Base-by-base conservation (phyloP, 2,329 filamentous ascomycete species). In the Hymenoscyphus scutula region DNA sequence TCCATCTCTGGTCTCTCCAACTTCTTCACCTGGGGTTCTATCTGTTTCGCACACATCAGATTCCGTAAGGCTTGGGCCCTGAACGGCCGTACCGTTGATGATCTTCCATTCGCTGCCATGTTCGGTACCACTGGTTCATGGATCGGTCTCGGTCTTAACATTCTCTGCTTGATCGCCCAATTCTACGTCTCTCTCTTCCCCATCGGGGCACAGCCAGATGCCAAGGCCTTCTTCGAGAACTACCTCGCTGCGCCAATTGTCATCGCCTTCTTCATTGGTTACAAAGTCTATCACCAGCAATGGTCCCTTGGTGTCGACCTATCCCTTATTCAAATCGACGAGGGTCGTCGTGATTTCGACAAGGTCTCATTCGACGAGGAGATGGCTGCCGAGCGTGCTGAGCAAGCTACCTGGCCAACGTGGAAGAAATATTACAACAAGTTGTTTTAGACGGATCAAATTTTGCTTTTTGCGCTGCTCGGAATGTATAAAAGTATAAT, bases 21-120 rank as follows among this genome's bases (percentile, higher is more conserved):
- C 64, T 85, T 93, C 74, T 90, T 92, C 76, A 89, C 89, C 29
- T 93, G 89, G 89, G 86, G 84, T 38, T 88, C 81, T 63, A 86
- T 88, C 72, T 88, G 85, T 73, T 75, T 85, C 2, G 80, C 84
- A 0, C 85, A 89, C 72, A 88, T 89, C 71, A 83, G 84, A 54
- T 89, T 89, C 82, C 83, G 86, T 62, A 74, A 80, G 53, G 85
- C 79, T 15, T 89, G 86, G 86, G 78, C 80, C 65, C 74, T 78
- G 17, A 83, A 87, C 69, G 86, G 86, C 59, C 83, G 83, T 67
- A 74, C 74, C 45, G 72, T 79, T 23, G 77, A 78, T 37, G 76
- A 81, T 69, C 78, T 84, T 45, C 80, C 81, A 2, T 83, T 81
- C 66, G 74, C 72, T 65, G 75, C 80, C 38, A 70, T 70, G 65